Evolutionary conservation across 1,139 yeast genomes (phyloP).

Genomic region (Pichia sp.): DNA sequence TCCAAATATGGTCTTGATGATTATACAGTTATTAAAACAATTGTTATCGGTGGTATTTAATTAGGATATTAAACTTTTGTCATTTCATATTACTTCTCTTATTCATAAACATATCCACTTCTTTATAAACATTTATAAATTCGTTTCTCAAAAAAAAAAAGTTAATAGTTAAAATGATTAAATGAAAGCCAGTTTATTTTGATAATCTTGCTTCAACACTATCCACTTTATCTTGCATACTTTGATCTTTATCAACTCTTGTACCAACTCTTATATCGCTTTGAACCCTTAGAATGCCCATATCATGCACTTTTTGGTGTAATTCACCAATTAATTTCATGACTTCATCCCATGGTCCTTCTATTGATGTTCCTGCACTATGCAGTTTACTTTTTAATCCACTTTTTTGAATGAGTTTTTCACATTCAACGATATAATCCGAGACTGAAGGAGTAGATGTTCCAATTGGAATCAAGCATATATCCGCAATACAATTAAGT

Average conservation of each 20-base stretch:
- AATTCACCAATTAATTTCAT: slow-evolving; percentile 72
- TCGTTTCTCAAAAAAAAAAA: background rate
- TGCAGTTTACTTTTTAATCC: slow-evolving; percentile 65
- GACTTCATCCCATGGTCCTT: slow-evolving; percentile 90
- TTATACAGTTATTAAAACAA: slow-evolving; percentile 59
- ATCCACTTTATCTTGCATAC: slow-evolving; percentile 60
- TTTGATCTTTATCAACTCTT: slow-evolving; percentile 57
- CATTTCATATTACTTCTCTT: background rate
- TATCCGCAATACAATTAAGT: slow-evolving; percentile 69
- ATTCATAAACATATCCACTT: background rate
- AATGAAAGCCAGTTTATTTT: background rate
- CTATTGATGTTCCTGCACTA: slow-evolving; percentile 87
- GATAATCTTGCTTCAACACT: slow-evolving; percentile 50
- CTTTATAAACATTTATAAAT: background rate
- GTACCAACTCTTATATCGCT: slow-evolving; percentile 84
- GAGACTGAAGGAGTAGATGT: slow-evolving; percentile 73
- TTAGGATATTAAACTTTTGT: background rate
- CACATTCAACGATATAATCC: slow-evolving; percentile 67
- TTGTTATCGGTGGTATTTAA: slow-evolving; percentile 37
- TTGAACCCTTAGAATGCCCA: slow-evolving; percentile 72
- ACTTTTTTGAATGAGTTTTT: slow-evolving; percentile 53
- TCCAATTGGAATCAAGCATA: slow-evolving; percentile 80
- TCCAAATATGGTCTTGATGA: slow-evolving; percentile 73
- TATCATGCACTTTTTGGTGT: slow-evolving; percentile 62
- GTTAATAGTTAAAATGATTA: background rate